phyloP scores from a whole-genome alignment of 768 basidiomycete species.

The Leccinum obscurum region DNA sequence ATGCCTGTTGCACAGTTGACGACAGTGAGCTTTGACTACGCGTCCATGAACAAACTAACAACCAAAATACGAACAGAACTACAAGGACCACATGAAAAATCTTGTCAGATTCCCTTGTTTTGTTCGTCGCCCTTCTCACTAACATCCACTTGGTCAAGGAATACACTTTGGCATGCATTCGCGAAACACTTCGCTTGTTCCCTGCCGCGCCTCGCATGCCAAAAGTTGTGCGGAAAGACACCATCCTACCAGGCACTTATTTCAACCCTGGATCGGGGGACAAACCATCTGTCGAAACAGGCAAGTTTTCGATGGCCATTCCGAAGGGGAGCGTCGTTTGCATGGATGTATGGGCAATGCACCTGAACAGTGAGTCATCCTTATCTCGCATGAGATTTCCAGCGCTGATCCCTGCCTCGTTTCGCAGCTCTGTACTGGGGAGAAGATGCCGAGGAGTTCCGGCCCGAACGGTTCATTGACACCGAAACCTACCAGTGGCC shows the following conservation, averaged over 20 bases:
- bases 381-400: neutral
- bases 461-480: constrained; percentile 51
- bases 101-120: constrained; percentile 29
- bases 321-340: constrained; percentile 40
- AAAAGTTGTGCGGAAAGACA: constrained; percentile 38
- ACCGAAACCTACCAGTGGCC: constrained; percentile 38
- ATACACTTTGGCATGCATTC: constrained; percentile 44
- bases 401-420: neutral
- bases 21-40: constrained; percentile 28
- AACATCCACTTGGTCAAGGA: constrained; percentile 29
- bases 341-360: constrained; percentile 44
- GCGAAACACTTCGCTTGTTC: constrained; percentile 48
- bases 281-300: constrained; percentile 20
- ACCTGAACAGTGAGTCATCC: constrained; percentile 44
- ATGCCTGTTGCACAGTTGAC: constrained; percentile 23
- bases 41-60: neutral
- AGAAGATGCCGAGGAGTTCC: constrained; percentile 44
- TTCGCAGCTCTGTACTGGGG: constrained; percentile 50
- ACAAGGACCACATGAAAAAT: constrained; percentile 39
- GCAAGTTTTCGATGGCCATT: constrained; percentile 37
- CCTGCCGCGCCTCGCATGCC: constrained; percentile 38
- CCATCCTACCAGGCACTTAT: constrained; percentile 33
- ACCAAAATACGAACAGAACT: constrained; percentile 29
- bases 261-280: constrained; percentile 32
- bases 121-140: neutral